Conservation (phyloP, 2,329 filamentous ascomycete genomes). For the Colletotrichum phormii region DNA sequence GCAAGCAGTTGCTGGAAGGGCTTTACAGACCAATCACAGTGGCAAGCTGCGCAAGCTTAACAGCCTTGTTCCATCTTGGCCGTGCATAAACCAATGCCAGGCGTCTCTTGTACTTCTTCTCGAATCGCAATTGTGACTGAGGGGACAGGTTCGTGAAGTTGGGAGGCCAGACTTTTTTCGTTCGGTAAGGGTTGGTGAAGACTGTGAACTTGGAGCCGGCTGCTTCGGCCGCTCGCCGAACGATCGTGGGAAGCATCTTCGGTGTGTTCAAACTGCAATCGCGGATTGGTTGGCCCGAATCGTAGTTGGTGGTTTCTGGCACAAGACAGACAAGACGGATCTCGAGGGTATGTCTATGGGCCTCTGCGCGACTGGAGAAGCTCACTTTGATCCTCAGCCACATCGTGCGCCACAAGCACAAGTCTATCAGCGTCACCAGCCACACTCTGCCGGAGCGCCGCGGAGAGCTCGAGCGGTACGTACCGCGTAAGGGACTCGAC, state of each 20-base stretch:
- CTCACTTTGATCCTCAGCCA: conserved; percentile 2
- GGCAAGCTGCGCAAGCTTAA: conserved; percentile 73
- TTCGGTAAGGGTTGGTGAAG: conserved; percentile 69
- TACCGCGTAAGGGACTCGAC: not conserved
- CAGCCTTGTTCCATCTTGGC: conserved; percentile 73
- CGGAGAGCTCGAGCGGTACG: not conserved
- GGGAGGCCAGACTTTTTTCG: conserved; percentile 82
- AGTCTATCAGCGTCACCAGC: not conserved
- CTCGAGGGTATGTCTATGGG: not conserved
- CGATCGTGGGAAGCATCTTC: conserved; percentile 49
- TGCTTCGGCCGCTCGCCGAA: conserved; percentile 42
- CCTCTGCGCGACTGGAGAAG: conserved; percentile 7
- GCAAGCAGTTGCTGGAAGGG: not conserved
- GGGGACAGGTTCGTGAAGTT: conserved; percentile 76
- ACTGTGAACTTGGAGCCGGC: conserved; percentile 45
- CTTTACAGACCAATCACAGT: conserved; percentile 65
- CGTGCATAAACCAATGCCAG: conserved; percentile 70
- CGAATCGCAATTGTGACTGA: conserved; percentile 81
- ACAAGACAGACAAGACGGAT: not conserved
- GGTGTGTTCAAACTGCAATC: not conserved
- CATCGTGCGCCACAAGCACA: not conserved
- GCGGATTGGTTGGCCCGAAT: not conserved
- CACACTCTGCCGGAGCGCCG: not conserved
- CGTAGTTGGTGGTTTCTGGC: not conserved
- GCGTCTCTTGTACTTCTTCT: conserved; percentile 82